These are phyloP conservation scores for Smittium mucronatum DNA, from an alignment of 371 early-diverging fungal genomes.

Conservation along the genomic window DNA sequence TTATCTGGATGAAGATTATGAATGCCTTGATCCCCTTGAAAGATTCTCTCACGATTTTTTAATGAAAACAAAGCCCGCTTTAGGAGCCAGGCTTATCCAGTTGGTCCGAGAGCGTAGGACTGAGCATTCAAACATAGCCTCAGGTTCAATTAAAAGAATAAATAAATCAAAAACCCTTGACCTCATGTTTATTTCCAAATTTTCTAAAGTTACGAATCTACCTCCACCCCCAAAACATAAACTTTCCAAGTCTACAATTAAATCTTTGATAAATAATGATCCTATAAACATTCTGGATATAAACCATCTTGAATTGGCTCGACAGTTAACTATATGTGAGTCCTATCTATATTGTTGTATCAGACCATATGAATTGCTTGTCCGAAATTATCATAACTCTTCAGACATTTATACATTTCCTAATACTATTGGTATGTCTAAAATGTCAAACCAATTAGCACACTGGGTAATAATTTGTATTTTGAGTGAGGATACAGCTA, in stretches of 20 bases:
- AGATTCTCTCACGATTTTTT: constrained; percentile 63
- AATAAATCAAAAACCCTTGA: constrained; percentile 9
- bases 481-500: constrained; percentile 60
- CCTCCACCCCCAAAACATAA: constrained; percentile 49
- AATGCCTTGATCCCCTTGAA: constrained; percentile 49
- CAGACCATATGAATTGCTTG: constrained; percentile 69
- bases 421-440: constrained; percentile 64
- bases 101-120: constrained; percentile 50
- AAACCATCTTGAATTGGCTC: constrained; percentile 82
- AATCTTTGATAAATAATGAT: constrained; percentile 14
- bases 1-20: constrained; percentile 57
- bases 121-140: neutral
- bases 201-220: constrained; percentile 52
- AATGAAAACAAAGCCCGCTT: constrained; percentile 7
- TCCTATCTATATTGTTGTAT: constrained; percentile 68
- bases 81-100: constrained; percentile 46
- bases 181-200: constrained; percentile 49
- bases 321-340: constrained; percentile 85
- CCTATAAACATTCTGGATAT: constrained; percentile 63
- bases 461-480: constrained; percentile 82
- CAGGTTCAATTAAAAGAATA: neutral
- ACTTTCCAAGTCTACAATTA: constrained; percentile 42
- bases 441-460: constrained; percentile 57
- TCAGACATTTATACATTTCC: constrained; percentile 37
- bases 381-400: constrained; percentile 72